These are phyloP conservation scores for Closterium sp. DNA, from an alignment of 139 green algal species.

Conservation along the genomic window DNA sequence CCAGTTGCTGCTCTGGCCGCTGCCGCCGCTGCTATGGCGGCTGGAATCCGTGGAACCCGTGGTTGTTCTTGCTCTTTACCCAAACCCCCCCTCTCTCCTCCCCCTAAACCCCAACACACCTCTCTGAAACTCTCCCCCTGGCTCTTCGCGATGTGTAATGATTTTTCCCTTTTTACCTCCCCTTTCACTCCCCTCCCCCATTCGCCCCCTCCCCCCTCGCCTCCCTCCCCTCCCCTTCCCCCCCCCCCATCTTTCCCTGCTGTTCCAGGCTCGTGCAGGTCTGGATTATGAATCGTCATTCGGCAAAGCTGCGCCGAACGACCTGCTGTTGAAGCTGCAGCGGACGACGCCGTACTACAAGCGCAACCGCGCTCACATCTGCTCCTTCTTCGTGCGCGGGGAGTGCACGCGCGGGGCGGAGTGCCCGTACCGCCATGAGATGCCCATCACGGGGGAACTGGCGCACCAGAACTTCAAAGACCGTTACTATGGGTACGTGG, in stretches of 20 bases:
- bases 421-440: conserved; percentile 78
- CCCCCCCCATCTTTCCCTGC: background rate
- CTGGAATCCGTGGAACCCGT: too few relatives aligned
- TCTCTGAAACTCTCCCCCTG: too few relatives aligned
- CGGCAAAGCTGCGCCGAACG: conserved; percentile 56
- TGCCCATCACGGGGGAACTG: conserved; percentile 63
- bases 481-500: conserved; percentile 83
- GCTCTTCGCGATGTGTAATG: too few relatives aligned
- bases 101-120: too few relatives aligned
- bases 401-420: conserved; percentile 91
- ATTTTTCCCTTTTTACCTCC: too few relatives aligned
- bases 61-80: too few relatives aligned
- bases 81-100: too few relatives aligned
- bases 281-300: conserved; percentile 49
- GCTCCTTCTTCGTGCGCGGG: conserved; percentile 90
- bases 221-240: background rate
- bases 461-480: conserved; percentile 95
- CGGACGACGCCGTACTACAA: conserved; percentile 95
- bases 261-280: conserved; percentile 26
- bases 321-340: conserved; percentile 78
- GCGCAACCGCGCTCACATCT: conserved; percentile 89
- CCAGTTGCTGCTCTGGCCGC: too few relatives aligned
- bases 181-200: conserved; percentile 4
- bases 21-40: too few relatives aligned
- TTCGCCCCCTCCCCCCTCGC: too few relatives aligned